phyloP scores from a whole-genome alignment of 768 basidiomycete genomes.

The Piloderma croceum region DNA sequence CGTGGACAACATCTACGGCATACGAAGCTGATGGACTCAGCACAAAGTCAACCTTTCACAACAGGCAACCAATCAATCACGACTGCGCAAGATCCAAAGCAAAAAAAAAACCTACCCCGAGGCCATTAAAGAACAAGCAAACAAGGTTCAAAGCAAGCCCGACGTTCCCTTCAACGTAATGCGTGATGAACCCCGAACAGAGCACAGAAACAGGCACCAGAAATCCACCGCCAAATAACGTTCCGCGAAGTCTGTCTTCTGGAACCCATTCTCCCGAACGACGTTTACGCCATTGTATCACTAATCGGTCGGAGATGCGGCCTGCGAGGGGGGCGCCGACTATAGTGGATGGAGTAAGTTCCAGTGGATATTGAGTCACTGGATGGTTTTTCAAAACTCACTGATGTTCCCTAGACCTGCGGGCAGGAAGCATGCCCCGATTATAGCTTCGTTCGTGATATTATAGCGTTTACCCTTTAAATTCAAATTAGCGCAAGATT shows the following conservation, averaged over 20 bases:
- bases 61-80: not conserved
- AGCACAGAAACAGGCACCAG: constrained; percentile 51
- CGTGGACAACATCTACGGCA: constrained; percentile 53
- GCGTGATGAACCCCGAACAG: constrained; percentile 42
- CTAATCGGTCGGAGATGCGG: constrained; percentile 47
- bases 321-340: constrained; percentile 60
- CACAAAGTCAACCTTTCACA: constrained; percentile 46
- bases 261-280: constrained; percentile 59
- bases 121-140: constrained; percentile 57
- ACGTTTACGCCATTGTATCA: constrained; percentile 42
- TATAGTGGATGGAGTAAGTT: constrained; percentile 15
- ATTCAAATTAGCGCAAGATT: not conserved
- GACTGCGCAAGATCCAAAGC: not conserved
- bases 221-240: constrained; percentile 39
- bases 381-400: constrained; percentile 28
- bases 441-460: constrained; percentile 49
- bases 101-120: constrained; percentile 43
- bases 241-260: constrained; percentile 60
- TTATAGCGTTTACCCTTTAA: constrained; percentile 50
- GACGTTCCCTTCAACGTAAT: constrained; percentile 41
- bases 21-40: constrained; percentile 54
- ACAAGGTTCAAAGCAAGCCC: constrained; percentile 49
- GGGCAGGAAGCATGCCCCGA: constrained; percentile 58
- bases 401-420: constrained; percentile 55
- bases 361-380: not conserved